Conservation (phyloP, 495 filamentous ascomycete species). For the Penicillium alfredii region DNA sequence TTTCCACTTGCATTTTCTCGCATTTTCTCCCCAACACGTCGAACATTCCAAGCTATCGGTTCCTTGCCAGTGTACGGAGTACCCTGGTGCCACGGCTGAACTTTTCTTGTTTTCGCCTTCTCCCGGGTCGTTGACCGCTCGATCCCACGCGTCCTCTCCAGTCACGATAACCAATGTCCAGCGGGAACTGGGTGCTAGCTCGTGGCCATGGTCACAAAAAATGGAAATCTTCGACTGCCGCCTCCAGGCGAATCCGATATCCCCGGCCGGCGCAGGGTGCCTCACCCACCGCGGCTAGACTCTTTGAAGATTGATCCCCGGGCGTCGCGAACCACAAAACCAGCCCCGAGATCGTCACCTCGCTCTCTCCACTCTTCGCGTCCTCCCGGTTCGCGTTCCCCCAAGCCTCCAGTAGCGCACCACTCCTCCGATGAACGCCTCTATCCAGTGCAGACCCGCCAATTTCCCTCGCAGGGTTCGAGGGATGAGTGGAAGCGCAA, state of each 20-base stretch:
- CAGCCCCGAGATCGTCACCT: conserved; percentile 18
- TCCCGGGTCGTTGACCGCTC: neutral
- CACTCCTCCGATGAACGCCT: conserved; percentile 20
- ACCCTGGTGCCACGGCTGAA: neutral
- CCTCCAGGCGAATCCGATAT: conserved; percentile 32
- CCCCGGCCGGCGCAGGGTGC: conserved; percentile 29
- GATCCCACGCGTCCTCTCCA: conserved; percentile 2
- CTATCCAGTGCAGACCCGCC: too few relatives aligned
- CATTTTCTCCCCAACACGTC: conserved; percentile 5
- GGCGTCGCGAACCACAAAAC: conserved; percentile 21
- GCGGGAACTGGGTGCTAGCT: conserved; percentile 34
- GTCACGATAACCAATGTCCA: conserved; percentile 41
- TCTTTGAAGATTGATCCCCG: conserved; percentile 30
- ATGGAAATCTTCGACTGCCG: conserved; percentile 36
- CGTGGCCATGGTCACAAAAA: conserved; percentile 49
- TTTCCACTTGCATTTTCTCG: conserved; percentile 1
- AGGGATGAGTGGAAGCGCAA: conserved; percentile 18
- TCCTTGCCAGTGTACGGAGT: conserved; percentile 4
- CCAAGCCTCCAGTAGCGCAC: conserved; percentile 17
- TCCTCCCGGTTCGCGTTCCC: conserved; percentile 26
- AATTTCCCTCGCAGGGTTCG: conserved; percentile 12
- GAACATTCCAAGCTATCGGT: conserved; percentile 4
- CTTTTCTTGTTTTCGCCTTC: too few relatives aligned
- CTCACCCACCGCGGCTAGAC: conserved; percentile 30
- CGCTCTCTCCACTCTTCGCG: conserved; percentile 19